These are phyloP conservation scores for Neonothopanus nambi DNA, from an alignment of 1,284 basidiomycete species.

Conservation along the genomic window DNA sequence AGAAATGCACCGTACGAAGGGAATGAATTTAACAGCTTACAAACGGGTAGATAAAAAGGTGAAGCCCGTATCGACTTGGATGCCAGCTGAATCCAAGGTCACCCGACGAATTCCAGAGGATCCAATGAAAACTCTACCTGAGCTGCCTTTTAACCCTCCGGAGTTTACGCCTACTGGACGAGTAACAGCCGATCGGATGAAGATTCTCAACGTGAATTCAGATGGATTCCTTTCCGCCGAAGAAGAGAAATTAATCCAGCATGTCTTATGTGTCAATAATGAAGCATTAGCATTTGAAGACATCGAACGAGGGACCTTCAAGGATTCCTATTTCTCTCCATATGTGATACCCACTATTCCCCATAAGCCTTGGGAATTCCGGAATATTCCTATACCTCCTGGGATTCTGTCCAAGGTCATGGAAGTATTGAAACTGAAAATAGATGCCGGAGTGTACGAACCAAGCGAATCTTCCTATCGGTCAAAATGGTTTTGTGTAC, in stretches of 20 bases:
- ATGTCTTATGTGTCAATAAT: conserved; percentile 26
- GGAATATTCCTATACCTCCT: conserved; percentile 5
- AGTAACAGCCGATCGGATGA: conserved; percentile 22
- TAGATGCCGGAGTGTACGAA: conserved; percentile 30
- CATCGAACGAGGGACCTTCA: conserved; percentile 27
- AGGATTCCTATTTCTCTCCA: conserved; percentile 32
- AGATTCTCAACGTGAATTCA: conserved; percentile 19
- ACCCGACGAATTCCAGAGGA: too few species aligned
- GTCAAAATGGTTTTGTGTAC: too few species aligned
- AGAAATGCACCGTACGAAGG: too few species aligned
- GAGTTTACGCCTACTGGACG: too few species aligned
- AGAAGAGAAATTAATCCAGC: conserved; percentile 28
- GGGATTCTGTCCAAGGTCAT: conserved; percentile 19
- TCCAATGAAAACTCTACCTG: conserved; percentile 10
- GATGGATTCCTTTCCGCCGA: conserved; percentile 27
- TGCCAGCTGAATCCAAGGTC: too few species aligned
- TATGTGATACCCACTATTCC: conserved; percentile 27
- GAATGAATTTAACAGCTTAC: too few species aligned
- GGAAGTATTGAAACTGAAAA: conserved; percentile 26
- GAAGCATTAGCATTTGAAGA: conserved; percentile 31
- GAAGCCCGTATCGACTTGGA: too few species aligned
- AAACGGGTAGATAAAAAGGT: too few species aligned
- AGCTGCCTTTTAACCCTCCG: conserved; percentile 6
- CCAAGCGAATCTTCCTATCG: conserved; percentile 30
- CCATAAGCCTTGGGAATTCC: conserved; percentile 23